Conservation (phyloP, 2,329 filamentous ascomycete genomes). For the Ophiostoma quercus region DNA sequence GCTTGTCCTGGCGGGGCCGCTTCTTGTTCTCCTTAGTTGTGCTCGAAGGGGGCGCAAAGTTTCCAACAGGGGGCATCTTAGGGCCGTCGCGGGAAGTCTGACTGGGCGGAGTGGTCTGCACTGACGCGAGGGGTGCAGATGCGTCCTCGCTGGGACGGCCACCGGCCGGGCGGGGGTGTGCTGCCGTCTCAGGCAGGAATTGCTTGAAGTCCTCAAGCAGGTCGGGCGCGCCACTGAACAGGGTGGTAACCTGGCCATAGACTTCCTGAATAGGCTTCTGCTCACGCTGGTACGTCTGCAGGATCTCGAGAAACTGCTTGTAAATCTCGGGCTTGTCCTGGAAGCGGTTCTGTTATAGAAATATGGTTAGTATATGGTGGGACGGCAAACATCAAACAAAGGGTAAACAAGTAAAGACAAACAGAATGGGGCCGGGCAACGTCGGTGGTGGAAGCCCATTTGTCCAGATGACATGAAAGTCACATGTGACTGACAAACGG, state of each 20-base stretch:
- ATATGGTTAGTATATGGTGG: constrained; percentile 7
- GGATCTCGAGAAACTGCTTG: constrained; percentile 96
- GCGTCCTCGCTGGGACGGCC: constrained; percentile 63
- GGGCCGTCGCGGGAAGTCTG: constrained; percentile 53
- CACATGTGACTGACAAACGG: not conserved
- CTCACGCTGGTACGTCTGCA: constrained; percentile 96
- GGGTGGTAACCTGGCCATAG: constrained; percentile 88
- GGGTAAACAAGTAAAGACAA: constrained; percentile 14
- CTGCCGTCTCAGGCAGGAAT: constrained; percentile 83
- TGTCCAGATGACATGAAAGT: constrained; percentile 4
- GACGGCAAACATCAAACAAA: not conserved
- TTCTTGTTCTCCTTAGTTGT: constrained; percentile 90
- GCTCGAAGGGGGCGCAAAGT: constrained; percentile 78
- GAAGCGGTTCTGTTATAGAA: constrained; percentile 72
- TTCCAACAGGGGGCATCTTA: constrained; percentile 89
- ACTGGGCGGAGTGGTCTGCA: constrained; percentile 52
- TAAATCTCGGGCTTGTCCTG: constrained; percentile 96
- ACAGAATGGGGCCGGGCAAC: constrained; percentile 3
- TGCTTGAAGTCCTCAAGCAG: constrained; percentile 98
- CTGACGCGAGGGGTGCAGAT: constrained; percentile 41
- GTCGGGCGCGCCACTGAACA: constrained; percentile 91
- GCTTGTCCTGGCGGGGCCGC: constrained; percentile 60
- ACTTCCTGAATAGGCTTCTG: constrained; percentile 98
- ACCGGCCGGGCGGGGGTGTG: constrained; percentile 53
- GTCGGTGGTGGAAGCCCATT: not conserved